Evolutionary conservation across 257 asterid genomes (phyloP).

Genomic region (Nicotiana attenuata): DNA sequence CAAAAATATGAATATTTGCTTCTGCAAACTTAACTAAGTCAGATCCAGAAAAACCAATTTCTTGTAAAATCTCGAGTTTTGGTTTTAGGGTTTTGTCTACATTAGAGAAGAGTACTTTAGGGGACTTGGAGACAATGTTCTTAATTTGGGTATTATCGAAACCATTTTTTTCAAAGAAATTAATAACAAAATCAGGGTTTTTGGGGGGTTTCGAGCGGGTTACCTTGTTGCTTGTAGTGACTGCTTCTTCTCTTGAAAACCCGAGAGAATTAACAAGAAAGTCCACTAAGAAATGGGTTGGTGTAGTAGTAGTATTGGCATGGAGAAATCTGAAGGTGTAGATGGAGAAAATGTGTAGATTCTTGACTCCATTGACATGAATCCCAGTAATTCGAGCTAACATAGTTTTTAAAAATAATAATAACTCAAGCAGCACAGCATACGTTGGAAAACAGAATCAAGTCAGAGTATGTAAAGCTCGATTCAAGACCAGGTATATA

Average conservation of each 20-base stretch:
- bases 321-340: background rate
- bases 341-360: background rate
- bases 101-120: background rate
- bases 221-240: background rate
- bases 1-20: background rate
- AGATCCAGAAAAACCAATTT: background rate
- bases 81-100: constrained; percentile 22
- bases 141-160: constrained; percentile 4
- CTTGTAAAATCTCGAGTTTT: background rate
- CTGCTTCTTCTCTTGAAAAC: constrained; percentile 15
- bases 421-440: no score
- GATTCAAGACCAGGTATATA: no score
- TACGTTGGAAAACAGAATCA: no score
- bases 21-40: background rate
- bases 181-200: constrained; percentile 9
- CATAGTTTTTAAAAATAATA: background rate
- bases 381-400: background rate
- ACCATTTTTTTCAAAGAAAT: constrained; percentile 10
- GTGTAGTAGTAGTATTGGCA: background rate
- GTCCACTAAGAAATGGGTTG: background rate
- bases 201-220: background rate
- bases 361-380: background rate
- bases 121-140: constrained; percentile 1
- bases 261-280: constrained; percentile 14
- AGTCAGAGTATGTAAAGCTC: no score